Evolutionary conservation across 371 early-diverging fungal genomes (phyloP).

Genomic region (Apophysomyces sp.): DNA sequence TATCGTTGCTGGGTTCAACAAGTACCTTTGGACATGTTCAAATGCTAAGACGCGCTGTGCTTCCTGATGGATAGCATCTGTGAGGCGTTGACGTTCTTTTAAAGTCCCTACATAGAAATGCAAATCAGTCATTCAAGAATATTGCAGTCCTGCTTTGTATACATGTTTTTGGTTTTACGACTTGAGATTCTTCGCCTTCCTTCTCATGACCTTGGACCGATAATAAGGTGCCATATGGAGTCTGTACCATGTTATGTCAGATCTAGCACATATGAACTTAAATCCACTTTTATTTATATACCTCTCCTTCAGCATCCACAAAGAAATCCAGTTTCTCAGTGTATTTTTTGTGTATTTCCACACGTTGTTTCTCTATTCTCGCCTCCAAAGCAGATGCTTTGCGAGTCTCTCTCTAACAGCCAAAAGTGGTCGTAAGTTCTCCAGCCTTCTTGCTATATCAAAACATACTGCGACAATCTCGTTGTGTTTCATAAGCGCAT

Average conservation of each 20-base stretch:
- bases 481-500: slow-evolving; percentile 11
- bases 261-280: neutral
- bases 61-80: slow-evolving; percentile 24
- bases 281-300: neutral
- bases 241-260: neutral
- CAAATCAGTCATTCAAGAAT: neutral
- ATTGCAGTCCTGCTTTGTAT: neutral
- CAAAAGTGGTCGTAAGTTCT: neutral
- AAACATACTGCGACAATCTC: slow-evolving; percentile 13
- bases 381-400: slow-evolving; percentile 3
- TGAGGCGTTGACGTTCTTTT: slow-evolving; percentile 22
- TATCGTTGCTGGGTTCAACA: neutral
- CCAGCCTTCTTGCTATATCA: neutral
- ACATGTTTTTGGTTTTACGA: neutral
- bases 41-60: slow-evolving; percentile 21
- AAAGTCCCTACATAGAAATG: slow-evolving; percentile 19
- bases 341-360: slow-evolving; percentile 8
- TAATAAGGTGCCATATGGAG: neutral
- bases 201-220: neutral
- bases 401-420: slow-evolving; percentile 3
- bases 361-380: neutral
- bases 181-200: neutral
- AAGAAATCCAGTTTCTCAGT: slow-evolving; percentile 9
- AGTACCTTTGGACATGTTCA: slow-evolving; percentile 24
- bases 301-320: slow-evolving; percentile 14